A percentile compares a stretch with the other conserved stretches of the same genome.
Conservation (phyloP, 331 rosid genomes). For the Ulmus americana region DNA sequence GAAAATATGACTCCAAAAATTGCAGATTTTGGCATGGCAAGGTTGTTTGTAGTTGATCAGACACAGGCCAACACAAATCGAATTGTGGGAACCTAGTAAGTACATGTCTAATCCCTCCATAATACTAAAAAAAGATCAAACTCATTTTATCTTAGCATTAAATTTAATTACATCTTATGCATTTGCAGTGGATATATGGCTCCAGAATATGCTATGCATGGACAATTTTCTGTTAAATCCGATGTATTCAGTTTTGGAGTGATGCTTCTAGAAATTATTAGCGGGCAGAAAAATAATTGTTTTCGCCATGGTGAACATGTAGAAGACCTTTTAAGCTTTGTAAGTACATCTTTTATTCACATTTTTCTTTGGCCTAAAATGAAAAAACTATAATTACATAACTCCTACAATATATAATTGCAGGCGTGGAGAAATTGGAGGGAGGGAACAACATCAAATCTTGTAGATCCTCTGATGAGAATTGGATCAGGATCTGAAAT, state of each 20-base stretch:
- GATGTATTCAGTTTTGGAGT: too few species aligned
- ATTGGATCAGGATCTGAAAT: neutral
- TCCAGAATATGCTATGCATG: too few species aligned
- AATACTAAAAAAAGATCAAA: neutral
- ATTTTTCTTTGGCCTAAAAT: neutral
- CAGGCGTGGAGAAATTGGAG: constrained; percentile 18
- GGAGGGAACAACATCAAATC: neutral
- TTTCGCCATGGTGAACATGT: too few species aligned
- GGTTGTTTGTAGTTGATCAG: constrained; percentile 14
- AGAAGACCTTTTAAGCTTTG: too few species aligned
- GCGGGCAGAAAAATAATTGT: too few species aligned
- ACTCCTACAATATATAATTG: too few species aligned
- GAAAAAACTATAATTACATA: neutral
- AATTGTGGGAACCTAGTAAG: constrained; percentile 31
- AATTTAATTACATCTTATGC: too few species aligned
- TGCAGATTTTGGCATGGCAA: constrained; percentile 23
- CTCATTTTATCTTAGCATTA: too few species aligned
- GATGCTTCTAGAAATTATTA: too few species aligned
- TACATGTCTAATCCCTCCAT: neutral
- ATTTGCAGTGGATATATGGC: too few species aligned
- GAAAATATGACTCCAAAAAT: constrained; percentile 28
- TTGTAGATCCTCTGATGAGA: constrained; percentile 7
- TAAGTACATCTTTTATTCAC: neutral
- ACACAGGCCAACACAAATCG: constrained; percentile 11
- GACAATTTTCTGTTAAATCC: too few species aligned